Conservation (phyloP, 2,329 filamentous ascomycete genomes). For the Diplocarpon mali region DNA sequence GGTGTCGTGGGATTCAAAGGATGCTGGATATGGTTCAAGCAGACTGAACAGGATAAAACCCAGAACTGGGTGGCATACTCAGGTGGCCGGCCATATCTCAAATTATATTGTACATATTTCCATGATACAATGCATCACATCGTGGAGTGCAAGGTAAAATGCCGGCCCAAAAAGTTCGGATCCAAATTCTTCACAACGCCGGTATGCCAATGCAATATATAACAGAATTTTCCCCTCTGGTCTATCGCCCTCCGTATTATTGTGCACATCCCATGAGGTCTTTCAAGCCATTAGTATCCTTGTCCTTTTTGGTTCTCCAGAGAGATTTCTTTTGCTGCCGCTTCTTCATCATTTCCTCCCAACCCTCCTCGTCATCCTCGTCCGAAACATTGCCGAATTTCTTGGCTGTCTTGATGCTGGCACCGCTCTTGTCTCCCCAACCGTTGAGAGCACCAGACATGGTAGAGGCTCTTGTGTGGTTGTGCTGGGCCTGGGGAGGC, state of each 20-base stretch:
- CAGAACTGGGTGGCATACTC: background rate
- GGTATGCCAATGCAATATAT: conserved; percentile 7
- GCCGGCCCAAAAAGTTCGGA: background rate
- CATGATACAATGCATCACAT: too few relatives aligned
- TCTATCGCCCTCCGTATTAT: conserved; percentile 14
- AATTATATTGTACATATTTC: conserved; percentile 4
- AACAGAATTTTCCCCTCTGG: conserved; percentile 7
- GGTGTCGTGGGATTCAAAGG: background rate
- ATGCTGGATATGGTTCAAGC: too few relatives aligned
- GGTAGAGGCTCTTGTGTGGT: conserved; percentile 25
- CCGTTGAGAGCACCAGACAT: conserved; percentile 24
- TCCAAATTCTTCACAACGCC: conserved; percentile 21
- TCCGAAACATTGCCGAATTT: conserved; percentile 37
- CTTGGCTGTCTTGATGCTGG: conserved; percentile 31
- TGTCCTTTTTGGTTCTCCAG: conserved; percentile 53
- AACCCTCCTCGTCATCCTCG: conserved; percentile 57
- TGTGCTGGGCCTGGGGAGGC: conserved; percentile 27
- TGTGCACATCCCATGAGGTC: conserved; percentile 24
- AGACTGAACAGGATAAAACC: background rate
- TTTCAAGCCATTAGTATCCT: conserved; percentile 28
- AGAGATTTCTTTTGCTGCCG: conserved; percentile 55
- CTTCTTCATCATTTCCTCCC: conserved; percentile 61
- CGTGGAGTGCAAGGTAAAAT: too few relatives aligned
- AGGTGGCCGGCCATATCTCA: background rate
- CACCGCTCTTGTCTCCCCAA: conserved; percentile 30